These are phyloP conservation scores for Coemansia sp. DNA, from an alignment of 371 early-diverging fungal genomes.

Conservation along the genomic window DNA sequence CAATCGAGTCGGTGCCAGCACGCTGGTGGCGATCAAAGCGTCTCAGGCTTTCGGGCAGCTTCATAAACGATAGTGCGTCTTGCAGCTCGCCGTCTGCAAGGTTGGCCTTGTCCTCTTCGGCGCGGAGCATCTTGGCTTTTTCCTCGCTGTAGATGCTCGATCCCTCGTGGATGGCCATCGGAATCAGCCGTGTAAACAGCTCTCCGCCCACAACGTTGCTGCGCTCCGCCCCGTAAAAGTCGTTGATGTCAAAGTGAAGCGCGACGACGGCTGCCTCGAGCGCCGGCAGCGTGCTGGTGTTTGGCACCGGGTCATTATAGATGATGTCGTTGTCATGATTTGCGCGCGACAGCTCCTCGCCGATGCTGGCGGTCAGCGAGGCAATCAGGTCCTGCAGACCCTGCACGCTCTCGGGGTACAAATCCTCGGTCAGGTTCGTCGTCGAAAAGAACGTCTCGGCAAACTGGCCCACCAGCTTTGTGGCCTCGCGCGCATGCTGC, in stretches of 20 bases:
- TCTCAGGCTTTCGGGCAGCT: conserved; percentile 72
- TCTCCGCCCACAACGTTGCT: conserved; percentile 74
- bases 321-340: conserved; percentile 92
- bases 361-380: conserved; percentile 30
- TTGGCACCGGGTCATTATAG: conserved; percentile 88
- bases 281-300: conserved; percentile 70
- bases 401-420: conserved; percentile 38
- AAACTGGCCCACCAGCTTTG: conserved; percentile 67
- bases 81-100: conserved; percentile 84
- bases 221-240: conserved; percentile 56
- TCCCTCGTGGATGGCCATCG: conserved; percentile 89
- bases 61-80: conserved; percentile 81
- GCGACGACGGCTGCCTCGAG: conserved; percentile 60
- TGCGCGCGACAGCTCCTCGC: conserved; percentile 34
- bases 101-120: conserved; percentile 72
- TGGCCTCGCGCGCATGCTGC: conserved; percentile 77
- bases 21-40: conserved; percentile 60
- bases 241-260: conserved; percentile 39
- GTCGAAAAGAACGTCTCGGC: conserved; percentile 57
- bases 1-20: conserved; percentile 38
- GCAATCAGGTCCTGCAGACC: conserved; percentile 41
- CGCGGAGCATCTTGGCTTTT: conserved; percentile 85
- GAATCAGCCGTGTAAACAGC: conserved; percentile 84
- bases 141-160: conserved; percentile 93
- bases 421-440: conserved; percentile 30